Percentiles rank a stretch among this genome's conserved stretches.
These are phyloP conservation scores for Apiotrichum laibachii DNA, from an alignment of 1,284 basidiomycete species.

Conservation along the genomic window DNA sequence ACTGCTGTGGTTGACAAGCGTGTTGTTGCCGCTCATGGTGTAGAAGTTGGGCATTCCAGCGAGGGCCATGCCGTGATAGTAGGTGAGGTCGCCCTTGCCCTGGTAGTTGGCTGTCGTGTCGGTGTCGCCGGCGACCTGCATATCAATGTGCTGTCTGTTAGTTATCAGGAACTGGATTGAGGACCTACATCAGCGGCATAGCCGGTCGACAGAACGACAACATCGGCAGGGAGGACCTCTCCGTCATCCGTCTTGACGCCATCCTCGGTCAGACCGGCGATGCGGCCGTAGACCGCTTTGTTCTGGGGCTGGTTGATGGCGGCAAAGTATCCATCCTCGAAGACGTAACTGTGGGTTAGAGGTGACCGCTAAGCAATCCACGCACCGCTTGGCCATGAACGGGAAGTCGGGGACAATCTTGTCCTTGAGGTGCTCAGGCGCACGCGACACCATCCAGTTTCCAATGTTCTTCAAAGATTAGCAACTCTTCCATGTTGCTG, in stretches of 20 bases:
- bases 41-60: slow-evolving; percentile 34
- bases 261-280: slow-evolving; percentile 10
- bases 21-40: slow-evolving; percentile 35
- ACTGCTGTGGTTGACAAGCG: slow-evolving; percentile 24
- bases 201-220: slow-evolving; percentile 23
- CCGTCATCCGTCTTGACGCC: slow-evolving; percentile 19
- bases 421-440: slow-evolving; percentile 20
- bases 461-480: not conserved
- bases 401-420: slow-evolving; percentile 17
- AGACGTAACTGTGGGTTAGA: slow-evolving; percentile 9
- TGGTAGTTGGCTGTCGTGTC: slow-evolving; percentile 20
- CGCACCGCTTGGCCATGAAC: slow-evolving; percentile 8
- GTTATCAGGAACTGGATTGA: not conserved
- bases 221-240: slow-evolving; percentile 16
- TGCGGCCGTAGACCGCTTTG: slow-evolving; percentile 20
- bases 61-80: slow-evolving; percentile 10
- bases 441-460: slow-evolving; percentile 14
- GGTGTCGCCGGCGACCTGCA: slow-evolving; percentile 15
- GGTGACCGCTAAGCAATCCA: not conserved
- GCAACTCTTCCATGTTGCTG: not conserved
- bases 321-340: slow-evolving; percentile 26
- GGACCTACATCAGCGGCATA: slow-evolving; percentile 17
- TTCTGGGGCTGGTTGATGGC: slow-evolving; percentile 18
- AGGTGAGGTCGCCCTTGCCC: not conserved
- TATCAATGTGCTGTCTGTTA: slow-evolving; percentile 16